Evolutionary conservation across 2,329 filamentous ascomycete species (phyloP).

Genomic region (Fusarium cicatricum): DNA sequence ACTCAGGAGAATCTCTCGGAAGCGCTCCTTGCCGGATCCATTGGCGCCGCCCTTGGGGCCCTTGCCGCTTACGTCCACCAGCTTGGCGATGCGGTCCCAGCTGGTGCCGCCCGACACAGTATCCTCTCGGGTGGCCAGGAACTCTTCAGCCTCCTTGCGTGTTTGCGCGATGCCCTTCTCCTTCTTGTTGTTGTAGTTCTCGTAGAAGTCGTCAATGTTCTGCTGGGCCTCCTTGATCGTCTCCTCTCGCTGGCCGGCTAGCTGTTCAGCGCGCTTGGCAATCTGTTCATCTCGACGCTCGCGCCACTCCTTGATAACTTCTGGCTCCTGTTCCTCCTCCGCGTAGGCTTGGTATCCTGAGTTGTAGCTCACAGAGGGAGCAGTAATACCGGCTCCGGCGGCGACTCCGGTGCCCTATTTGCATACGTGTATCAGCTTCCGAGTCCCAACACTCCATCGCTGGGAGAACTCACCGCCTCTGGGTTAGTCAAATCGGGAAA

Average conservation of each 20-base stretch:
- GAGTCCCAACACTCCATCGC: background rate
- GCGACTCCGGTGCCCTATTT: conserved; percentile 44
- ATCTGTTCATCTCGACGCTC: conserved; percentile 86
- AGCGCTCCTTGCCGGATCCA: conserved; percentile 94
- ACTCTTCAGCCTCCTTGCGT: conserved; percentile 90
- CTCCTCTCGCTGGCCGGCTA: conserved; percentile 81
- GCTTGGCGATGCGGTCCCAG: conserved; percentile 97
- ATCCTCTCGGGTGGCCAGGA: conserved; percentile 87
- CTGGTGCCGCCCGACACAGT: conserved; percentile 94
- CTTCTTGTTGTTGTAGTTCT: conserved; percentile 98
- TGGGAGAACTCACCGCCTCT: conserved; percentile 44
- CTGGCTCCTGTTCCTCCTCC: conserved; percentile 81
- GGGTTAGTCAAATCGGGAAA: conserved; percentile 78
- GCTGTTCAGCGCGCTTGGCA: conserved; percentile 84
- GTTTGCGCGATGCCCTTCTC: conserved; percentile 93
- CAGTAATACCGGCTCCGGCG: conserved; percentile 68
- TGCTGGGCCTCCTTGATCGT: conserved; percentile 89
- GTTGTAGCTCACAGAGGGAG: conserved; percentile 69
- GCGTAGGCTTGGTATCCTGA: conserved; percentile 66
- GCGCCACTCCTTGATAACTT: conserved; percentile 91
- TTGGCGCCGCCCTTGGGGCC: conserved; percentile 84
- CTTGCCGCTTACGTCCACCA: conserved; percentile 97
- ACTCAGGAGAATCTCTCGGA: conserved; percentile 87
- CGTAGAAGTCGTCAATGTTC: conserved; percentile 99
- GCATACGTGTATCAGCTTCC: conserved; percentile 16